phyloP scores from a whole-genome alignment of 1,284 basidiomycete genomes.

The Lignosus rhinocerotis region DNA sequence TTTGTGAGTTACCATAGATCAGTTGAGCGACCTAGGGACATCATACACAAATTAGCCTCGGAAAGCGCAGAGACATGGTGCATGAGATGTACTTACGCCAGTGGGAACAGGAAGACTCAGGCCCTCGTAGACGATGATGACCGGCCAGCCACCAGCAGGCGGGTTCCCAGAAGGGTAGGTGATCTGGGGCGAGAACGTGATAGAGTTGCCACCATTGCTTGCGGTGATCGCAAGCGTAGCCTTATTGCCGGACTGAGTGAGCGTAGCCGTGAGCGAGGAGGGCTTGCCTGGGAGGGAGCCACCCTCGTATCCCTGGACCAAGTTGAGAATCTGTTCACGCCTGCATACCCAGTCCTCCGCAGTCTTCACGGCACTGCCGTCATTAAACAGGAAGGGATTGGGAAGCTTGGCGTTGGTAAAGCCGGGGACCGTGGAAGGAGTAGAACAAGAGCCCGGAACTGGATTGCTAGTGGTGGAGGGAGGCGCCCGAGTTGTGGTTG shows the following conservation, averaged over 20 bases:
- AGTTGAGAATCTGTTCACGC: slow-evolving; percentile 43
- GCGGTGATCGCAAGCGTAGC: slow-evolving; percentile 45
- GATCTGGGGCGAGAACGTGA: slow-evolving; percentile 41
- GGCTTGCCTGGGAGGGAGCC: slow-evolving; percentile 47
- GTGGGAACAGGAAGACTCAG: slow-evolving; percentile 48
- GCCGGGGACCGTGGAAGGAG: slow-evolving; percentile 27
- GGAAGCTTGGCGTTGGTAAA: slow-evolving; percentile 32
- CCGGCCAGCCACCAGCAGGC: slow-evolving; percentile 44
- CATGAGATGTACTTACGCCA: slow-evolving; percentile 31
- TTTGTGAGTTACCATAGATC: slow-evolving; percentile 50
- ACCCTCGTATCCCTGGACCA: slow-evolving; percentile 51
- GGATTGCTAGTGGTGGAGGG: slow-evolving; percentile 6
- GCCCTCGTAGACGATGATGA: slow-evolving; percentile 35
- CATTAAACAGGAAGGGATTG: slow-evolving; percentile 50
- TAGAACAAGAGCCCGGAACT: slow-evolving; percentile 20
- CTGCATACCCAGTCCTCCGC: slow-evolving; percentile 50
- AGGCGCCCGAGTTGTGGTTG: slow-evolving; percentile 2
- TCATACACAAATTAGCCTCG: slow-evolving; percentile 17
- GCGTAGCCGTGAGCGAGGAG: slow-evolving; percentile 39
- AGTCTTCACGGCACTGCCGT: slow-evolving; percentile 40
- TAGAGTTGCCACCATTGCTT: slow-evolving; percentile 36
- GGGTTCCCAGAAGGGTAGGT: slow-evolving; percentile 43
- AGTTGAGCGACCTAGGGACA: slow-evolving; percentile 40
- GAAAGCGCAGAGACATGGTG: neutral
- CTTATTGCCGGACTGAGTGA: slow-evolving; percentile 35